Evolutionary conservation across 352 stramenopile genomes (phyloP), one percentile per base, ranked within the genome.

Genomic region (Globisporangium nodosum): DNA sequence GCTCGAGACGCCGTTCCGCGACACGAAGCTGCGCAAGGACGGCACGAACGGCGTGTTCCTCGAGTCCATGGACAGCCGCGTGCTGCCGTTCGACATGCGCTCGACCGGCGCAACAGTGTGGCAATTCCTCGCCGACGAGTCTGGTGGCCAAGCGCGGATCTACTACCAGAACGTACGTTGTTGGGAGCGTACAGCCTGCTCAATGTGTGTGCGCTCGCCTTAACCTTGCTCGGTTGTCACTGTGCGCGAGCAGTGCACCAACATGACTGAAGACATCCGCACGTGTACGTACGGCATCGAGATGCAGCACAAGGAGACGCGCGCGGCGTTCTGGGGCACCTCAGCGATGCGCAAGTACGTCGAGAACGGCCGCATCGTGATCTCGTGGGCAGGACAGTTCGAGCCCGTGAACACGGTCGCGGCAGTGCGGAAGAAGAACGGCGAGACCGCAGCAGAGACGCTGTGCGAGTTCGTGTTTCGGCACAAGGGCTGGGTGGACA

Each of bases 211-310:
- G 4, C n/a, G 8, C 43, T 49, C 21, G n/a, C 7, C 12, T 50
- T 20, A 40, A 7, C 24, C 13, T 39, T 16, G 21, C 5, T 30
- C 42, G 50, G 3, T 16, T 43, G n/a, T 24, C 2, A 21, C 37
- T 13, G 24, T 47, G 7, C 1, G 24, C 18, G 33, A 6, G 21
- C 3, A 57, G 40, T 63, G 56, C 45, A 57, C 56, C 9, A 63
- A 63, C 56, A 63, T 64, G 58, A 59, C 58, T 9, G 58, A 59
- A 16, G 59, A 65, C 47, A 65, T 52, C 6, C 46, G 43, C 3
- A 59, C 50, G 51, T 59, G 51, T 43, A 59, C 33, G 46, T 60
- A 61, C 12, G 60, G 53, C 30, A 53, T 65, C 18, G 60, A 65
- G 31, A 43, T 60, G 40, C 30, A 65, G 27, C 47, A 65, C n/a